phyloP scores from a whole-genome alignment of 306 rosid genomes.

The Trichosanthes truncata region DNA sequence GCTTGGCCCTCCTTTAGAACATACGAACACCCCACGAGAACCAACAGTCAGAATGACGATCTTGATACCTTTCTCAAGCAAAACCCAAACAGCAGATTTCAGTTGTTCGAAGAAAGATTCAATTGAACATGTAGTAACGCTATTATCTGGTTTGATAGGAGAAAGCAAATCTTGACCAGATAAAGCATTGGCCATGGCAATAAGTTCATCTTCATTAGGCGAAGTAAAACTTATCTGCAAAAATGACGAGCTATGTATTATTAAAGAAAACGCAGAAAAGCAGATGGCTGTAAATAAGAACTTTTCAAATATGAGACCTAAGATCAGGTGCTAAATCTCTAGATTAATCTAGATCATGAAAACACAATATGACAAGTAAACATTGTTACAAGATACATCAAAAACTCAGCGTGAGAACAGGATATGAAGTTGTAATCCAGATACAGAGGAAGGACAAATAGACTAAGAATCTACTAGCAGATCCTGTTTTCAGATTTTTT shows the following conservation, averaged over 20 bases:
- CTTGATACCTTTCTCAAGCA: constrained; percentile 68
- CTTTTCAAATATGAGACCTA: not conserved
- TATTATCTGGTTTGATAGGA: constrained; percentile 30
- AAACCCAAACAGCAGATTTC: constrained; percentile 63
- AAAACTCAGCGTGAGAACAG: not conserved
- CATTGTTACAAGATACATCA: not conserved
- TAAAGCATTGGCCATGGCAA: constrained; percentile 73
- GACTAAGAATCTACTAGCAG: not conserved
- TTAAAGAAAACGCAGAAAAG: not conserved
- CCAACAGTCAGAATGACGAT: constrained; percentile 67
- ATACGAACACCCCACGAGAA: constrained; percentile 56
- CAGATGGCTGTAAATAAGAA: not conserved
- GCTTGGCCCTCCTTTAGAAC: constrained; percentile 50
- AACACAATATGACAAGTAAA: not conserved
- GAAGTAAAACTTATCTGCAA: constrained; percentile 58
- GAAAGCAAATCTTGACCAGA: constrained; percentile 33
- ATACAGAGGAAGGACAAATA: not conserved
- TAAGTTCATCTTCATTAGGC: constrained; percentile 82
- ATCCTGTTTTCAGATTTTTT: not conserved
- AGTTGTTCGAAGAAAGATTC: constrained; percentile 46
- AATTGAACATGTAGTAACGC: constrained; percentile 21
- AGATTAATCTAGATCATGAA: not conserved
- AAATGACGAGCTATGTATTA: not conserved
- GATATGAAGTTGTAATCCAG: not conserved
- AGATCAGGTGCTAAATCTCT: not conserved